Base-by-base conservation (phyloP, 2,329 filamentous ascomycete species). In the Aspergillus alliaceus region DNA sequence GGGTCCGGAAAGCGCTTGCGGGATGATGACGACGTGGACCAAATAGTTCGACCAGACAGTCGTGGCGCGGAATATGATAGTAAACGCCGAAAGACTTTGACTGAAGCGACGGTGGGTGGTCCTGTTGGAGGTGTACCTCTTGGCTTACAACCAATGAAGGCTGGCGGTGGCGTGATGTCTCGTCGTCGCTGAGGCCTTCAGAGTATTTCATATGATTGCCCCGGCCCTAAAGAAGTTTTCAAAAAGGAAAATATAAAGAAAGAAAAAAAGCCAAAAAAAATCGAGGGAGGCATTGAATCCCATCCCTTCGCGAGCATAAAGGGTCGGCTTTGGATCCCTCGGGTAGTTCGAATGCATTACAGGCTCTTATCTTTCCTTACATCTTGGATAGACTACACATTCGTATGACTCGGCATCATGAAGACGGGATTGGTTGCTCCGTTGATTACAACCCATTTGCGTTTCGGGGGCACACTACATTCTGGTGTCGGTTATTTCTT, bases 1-100 rank as follows among this genome's bases (percentile, higher is more conserved):
- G 69, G 78, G 15, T 80, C 81, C 1, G 82, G 75, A 63, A 89
- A 88, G 77, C 84, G 86, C 63, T 79, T 82, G 64, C 84, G 86
- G 59, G 86, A 87, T 22, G 86, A 87, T 51, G 85, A 89, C 57
- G 82, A 86, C 60, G 77, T 80, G 31, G 88, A 91, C 31, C 84
- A 86, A 20, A 86, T 88, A 56, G 79, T 82, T 51, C 86, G 89
- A 12, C 84, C 88, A 22, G 82, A 85, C 37, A 87, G 82, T 68
- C 77, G 80, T 34, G 79, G 79, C 34, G 83, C 83, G 44, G 85
- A 87, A 44, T 79, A 89, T 47, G 81, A 82, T 22, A 75, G 89
- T 58, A 96, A 96, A 79, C 86, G 91, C 64, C 87, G 90, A 62
- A 93, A 93, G 80, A 93, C 90, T 0, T 81, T 90, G 64, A 83